Conservation (phyloP, 257 asterid genomes). For the Eustoma russellianum region DNA sequence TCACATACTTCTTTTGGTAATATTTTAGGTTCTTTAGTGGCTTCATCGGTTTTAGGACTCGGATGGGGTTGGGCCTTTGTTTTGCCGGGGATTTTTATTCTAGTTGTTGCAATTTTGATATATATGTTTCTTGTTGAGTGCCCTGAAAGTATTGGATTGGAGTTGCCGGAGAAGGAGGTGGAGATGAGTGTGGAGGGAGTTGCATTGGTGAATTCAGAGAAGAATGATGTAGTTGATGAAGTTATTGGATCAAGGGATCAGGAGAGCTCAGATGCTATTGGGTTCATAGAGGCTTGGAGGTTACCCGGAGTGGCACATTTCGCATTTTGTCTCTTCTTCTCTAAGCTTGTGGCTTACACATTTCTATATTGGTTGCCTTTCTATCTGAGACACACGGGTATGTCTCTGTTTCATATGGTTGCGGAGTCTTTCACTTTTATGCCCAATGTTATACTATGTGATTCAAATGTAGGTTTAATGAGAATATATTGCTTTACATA, state of each 20-base stretch:
- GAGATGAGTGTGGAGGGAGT: slow-evolving; percentile 60
- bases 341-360: slow-evolving; percentile 95
- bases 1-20: slow-evolving; percentile 89
- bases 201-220: slow-evolving; percentile 47
- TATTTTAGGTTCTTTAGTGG: slow-evolving; percentile 73
- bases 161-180: slow-evolving; percentile 31
- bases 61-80: slow-evolving; percentile 99
- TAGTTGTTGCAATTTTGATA: slow-evolving; percentile 35
- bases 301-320: slow-evolving; percentile 76
- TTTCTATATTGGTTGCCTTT: slow-evolving; percentile 97
- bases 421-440: no score
- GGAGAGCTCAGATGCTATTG: slow-evolving; percentile 51
- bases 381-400: slow-evolving; percentile 88
- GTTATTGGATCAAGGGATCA: slow-evolving; percentile 20
- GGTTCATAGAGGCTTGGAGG: slow-evolving; percentile 86
- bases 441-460: no score
- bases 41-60: slow-evolving; percentile 65
- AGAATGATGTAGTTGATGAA: slow-evolving; percentile 24
- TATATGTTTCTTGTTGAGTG: slow-evolving; percentile 63
- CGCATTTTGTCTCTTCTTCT: slow-evolving; percentile 83
- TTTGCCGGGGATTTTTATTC: slow-evolving; percentile 57
- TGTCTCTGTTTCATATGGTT: not conserved
- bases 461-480: no score
- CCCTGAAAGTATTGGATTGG: slow-evolving; percentile 61
- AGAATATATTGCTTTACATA: no score